phyloP scores from a whole-genome alignment of 1,284 basidiomycete genomes.

The Tilletia horrida region DNA sequence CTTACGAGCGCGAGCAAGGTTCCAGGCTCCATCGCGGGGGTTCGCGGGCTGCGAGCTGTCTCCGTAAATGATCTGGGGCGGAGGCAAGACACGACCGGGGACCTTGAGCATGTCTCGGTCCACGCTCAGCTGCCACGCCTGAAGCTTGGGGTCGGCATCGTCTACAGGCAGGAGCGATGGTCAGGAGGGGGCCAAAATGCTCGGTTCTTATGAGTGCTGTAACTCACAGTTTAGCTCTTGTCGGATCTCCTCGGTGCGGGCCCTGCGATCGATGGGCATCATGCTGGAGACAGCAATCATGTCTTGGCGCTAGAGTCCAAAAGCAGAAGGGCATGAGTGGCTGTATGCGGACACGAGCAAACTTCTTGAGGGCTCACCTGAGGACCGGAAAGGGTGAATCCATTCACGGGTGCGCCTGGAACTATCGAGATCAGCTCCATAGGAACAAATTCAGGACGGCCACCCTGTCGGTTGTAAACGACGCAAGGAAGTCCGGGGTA shows the following conservation, averaged over 20 bases:
- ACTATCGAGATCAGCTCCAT: conserved; percentile 35
- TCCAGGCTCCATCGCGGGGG: conserved; percentile 49
- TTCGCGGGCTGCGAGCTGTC: conserved; percentile 27
- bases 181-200: background rate
- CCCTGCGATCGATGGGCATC: conserved; percentile 27
- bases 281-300: conserved; percentile 32
- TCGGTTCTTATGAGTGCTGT: conserved; percentile 12
- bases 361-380: conserved; percentile 24
- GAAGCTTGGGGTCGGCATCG: conserved; percentile 11
- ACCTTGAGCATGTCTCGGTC: conserved; percentile 1
- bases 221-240: conserved; percentile 33
- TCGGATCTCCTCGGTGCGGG: conserved; percentile 32
- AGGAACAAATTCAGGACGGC: conserved; percentile 29
- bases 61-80: conserved; percentile 44
- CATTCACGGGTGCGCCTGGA: conserved; percentile 27
- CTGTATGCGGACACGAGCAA: background rate
- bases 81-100: conserved; percentile 53
- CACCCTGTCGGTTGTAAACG: conserved; percentile 20
- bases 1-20: conserved; percentile 28
- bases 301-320: conserved; percentile 19
- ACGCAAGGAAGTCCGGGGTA: conserved; percentile 36
- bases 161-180: background rate
- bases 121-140: conserved; percentile 10
- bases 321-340: conserved; percentile 17
- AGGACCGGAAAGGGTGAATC: conserved; percentile 17